phyloP scores from a whole-genome alignment of 2,329 filamentous ascomycete species.

The Thyridium curvatum region DNA sequence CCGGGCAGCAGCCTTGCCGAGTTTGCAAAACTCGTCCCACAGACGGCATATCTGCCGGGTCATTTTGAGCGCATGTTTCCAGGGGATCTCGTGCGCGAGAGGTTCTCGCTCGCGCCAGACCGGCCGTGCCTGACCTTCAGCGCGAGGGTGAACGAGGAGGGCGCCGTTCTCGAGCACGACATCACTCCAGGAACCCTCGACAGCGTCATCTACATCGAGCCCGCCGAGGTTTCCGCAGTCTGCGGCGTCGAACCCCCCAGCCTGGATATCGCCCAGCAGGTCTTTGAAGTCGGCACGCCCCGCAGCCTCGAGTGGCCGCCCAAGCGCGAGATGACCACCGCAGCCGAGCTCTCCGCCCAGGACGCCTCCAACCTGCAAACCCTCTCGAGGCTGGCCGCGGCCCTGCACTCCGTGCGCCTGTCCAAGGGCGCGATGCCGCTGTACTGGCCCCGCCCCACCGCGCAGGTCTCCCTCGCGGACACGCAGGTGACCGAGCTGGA shows the following conservation, averaged over 20 bases:
- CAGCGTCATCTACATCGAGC: slow-evolving; percentile 52
- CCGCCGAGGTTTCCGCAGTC: slow-evolving; percentile 38
- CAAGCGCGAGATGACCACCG: slow-evolving; percentile 35
- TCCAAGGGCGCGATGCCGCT: slow-evolving; percentile 42
- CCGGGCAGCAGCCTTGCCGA: slow-evolving; percentile 51
- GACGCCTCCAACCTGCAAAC: slow-evolving; percentile 39
- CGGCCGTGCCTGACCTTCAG: slow-evolving; percentile 57
- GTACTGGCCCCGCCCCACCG: slow-evolving; percentile 35
- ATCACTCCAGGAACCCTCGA: slow-evolving; percentile 46
- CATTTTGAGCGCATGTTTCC: slow-evolving; percentile 54
- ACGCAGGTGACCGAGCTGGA: slow-evolving; percentile 14
- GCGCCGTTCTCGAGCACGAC: slow-evolving; percentile 46
- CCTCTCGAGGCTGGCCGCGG: slow-evolving; percentile 40
- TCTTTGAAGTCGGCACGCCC: slow-evolving; percentile 26
- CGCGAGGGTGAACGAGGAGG: slow-evolving; percentile 43
- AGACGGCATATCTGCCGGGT: slow-evolving; percentile 55
- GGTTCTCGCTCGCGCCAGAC: slow-evolving; percentile 47
- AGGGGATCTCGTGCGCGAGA: slow-evolving; percentile 34
- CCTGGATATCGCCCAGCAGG: slow-evolving; percentile 11
- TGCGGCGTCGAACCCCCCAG: slow-evolving; percentile 27
- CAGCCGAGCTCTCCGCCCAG: slow-evolving; percentile 31
- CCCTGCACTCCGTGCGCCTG: slow-evolving; percentile 34
- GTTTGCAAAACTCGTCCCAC: slow-evolving; percentile 53
- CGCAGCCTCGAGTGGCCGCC: slow-evolving; percentile 13
- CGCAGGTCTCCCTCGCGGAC: slow-evolving; percentile 34